Conservation (phyloP, 805 yeast genomes). For the Starmerella apis region DNA sequence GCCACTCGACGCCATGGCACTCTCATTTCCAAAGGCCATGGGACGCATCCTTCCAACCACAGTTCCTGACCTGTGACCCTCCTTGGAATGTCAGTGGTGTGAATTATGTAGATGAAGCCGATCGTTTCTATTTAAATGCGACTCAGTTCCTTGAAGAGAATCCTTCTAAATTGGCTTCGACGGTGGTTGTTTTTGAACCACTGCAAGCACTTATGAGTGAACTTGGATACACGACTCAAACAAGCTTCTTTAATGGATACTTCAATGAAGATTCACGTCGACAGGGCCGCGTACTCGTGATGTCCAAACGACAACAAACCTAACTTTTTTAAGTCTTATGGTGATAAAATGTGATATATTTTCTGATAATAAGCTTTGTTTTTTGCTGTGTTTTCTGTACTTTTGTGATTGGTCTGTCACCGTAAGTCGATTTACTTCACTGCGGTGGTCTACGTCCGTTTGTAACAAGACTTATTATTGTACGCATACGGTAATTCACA, state of each 20-base stretch:
- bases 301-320: too few species aligned
- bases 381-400: too few species aligned
- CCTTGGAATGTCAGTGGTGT: constrained; percentile 37
- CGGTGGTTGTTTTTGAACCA: constrained; percentile 60
- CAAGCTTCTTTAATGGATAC: constrained; percentile 62
- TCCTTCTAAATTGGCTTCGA: constrained; percentile 31
- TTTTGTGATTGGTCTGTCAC: too few species aligned
- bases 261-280: constrained; percentile 83
- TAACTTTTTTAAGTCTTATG: too few species aligned
- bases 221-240: constrained; percentile 29
- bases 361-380: too few species aligned
- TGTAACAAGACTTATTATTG: background rate
- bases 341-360: too few species aligned
- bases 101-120: constrained; percentile 75
- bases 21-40: constrained; percentile 54
- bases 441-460: background rate
- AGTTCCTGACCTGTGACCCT: constrained; percentile 90
- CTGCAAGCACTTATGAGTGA: constrained; percentile 37
- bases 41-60: constrained; percentile 36
- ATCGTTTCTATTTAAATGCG: constrained; percentile 64
- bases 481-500: too few species aligned
- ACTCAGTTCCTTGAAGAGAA: constrained; percentile 42
- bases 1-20: constrained; percentile 97
- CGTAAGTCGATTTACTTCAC: too few species aligned
- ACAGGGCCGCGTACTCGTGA: constrained; percentile 65